Conservation (phyloP, 192 early-diverging fungal genomes). For the Endogone sp. region DNA sequence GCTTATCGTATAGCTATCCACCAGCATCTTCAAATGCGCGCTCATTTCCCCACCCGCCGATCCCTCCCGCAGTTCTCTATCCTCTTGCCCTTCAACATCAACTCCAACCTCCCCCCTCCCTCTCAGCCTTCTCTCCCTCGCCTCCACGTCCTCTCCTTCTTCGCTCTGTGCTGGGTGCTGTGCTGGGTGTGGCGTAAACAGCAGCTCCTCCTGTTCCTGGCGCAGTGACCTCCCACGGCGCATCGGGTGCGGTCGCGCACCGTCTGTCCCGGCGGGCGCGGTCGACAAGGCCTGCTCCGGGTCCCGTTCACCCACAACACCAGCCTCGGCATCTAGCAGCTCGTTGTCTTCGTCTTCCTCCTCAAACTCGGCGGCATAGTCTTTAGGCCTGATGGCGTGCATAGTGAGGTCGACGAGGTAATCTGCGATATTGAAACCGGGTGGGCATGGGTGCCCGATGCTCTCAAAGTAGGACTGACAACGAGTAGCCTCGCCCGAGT, state of each 20-base stretch:
- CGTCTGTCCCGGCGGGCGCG: neutral
- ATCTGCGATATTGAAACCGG: slow-evolving; percentile 91
- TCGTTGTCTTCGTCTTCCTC: neutral
- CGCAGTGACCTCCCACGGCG: slow-evolving; percentile 5
- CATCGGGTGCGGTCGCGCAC: neutral
- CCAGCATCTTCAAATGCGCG: slow-evolving; percentile 29
- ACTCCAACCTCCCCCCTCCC: slow-evolving; percentile 8
- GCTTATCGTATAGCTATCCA: slow-evolving; percentile 29
- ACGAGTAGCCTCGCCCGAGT: slow-evolving; percentile 68
- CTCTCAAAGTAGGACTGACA: slow-evolving; percentile 69
- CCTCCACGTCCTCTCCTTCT: slow-evolving; percentile 6
- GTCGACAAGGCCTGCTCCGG: neutral
- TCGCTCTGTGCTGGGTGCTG: neutral
- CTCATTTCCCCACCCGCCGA: slow-evolving; percentile 11
- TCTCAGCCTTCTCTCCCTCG: slow-evolving; percentile 10
- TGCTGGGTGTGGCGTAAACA: slow-evolving; percentile 10
- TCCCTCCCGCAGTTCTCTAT: no score
- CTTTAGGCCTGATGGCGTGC: slow-evolving; percentile 33
- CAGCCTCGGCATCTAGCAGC: neutral
- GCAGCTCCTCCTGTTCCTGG: slow-evolving; percentile 8
- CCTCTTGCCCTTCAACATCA: slow-evolving; percentile 12
- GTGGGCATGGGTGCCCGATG: slow-evolving; percentile 78
- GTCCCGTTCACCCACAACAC: neutral
- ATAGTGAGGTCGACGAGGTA: slow-evolving; percentile 72
- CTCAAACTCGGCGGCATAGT: neutral